phyloP scores from a whole-genome alignment of 1,284 basidiomycete species.

The Agroathelia rolfsii region DNA sequence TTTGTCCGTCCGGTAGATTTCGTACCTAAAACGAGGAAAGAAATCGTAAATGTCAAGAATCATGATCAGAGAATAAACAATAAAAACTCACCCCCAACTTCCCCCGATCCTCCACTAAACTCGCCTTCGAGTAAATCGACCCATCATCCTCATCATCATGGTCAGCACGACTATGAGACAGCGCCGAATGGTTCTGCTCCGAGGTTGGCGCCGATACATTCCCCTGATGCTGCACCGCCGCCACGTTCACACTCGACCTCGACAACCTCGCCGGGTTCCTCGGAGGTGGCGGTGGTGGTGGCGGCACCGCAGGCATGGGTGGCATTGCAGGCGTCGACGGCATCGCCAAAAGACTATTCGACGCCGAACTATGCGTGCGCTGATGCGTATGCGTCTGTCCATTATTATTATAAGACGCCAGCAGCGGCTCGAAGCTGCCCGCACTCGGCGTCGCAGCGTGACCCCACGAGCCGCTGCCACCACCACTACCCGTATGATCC shows the following conservation, averaged over 20 bases:
- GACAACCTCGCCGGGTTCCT: constrained; percentile 29
- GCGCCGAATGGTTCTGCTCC: constrained; percentile 16
- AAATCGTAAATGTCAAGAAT: constrained; percentile 7
- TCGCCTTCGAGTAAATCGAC: constrained; percentile 29
- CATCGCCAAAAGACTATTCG: no score
- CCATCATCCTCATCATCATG: constrained; percentile 37
- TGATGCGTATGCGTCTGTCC: constrained; percentile 13
- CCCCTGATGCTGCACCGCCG: constrained; percentile 13
- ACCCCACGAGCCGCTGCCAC: constrained; percentile 25
- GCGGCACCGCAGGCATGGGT: constrained; percentile 6
- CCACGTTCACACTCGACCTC: constrained; percentile 14
- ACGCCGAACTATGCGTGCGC: constrained; percentile 13
- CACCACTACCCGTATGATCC: constrained; percentile 20
- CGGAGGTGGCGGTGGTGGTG: constrained; percentile 30
- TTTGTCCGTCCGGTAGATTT: constrained; percentile 13
- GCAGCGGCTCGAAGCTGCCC: constrained; percentile 55
- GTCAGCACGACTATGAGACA: constrained; percentile 22
- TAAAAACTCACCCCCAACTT: constrained; percentile 35
- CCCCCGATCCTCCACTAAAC: constrained; percentile 23
- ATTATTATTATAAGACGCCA: constrained; percentile 32
- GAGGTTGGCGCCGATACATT: constrained; percentile 14
- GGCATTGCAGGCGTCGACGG: constrained; percentile 14
- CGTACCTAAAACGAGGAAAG: constrained; percentile 10
- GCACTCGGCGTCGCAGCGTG: constrained; percentile 42
- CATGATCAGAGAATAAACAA: constrained; percentile 1